Conservation (phyloP, 768 basidiomycete genomes). For the Termitomyces sp. region DNA sequence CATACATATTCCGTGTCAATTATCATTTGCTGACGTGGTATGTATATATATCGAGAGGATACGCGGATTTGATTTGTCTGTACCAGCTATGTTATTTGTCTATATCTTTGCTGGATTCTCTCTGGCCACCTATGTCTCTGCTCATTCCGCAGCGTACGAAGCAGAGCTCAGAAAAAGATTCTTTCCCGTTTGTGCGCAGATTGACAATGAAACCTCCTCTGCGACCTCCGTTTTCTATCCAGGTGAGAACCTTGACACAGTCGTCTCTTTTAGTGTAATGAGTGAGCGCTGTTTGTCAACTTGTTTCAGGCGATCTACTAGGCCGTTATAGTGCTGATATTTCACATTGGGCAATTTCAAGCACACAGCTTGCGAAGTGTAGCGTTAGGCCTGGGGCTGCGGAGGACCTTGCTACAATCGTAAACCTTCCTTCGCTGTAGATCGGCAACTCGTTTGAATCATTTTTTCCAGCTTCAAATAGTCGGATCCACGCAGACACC, state of each 20-base stretch:
- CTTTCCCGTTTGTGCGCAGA: conserved; percentile 28
- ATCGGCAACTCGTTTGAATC: background rate
- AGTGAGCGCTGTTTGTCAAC: background rate
- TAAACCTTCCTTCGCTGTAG: conserved; percentile 17
- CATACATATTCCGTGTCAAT: background rate
- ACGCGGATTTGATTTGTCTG: background rate
- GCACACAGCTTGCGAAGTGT: conserved; percentile 39
- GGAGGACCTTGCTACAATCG: conserved; percentile 44
- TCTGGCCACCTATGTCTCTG: background rate
- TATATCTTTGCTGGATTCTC: background rate
- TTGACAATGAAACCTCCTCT: conserved; percentile 30
- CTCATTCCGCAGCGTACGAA: background rate
- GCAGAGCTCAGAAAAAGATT: background rate
- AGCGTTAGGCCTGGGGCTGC: conserved; percentile 54
- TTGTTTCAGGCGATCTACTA: conserved; percentile 12
- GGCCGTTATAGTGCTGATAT: conserved; percentile 35
- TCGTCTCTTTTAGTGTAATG: background rate
- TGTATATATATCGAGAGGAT: background rate
- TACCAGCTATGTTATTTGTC: background rate
- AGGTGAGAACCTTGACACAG: conserved; percentile 17
- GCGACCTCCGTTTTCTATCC: conserved; percentile 41
- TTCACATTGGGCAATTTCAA: conserved; percentile 47
- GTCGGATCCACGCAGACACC: conserved; percentile 37
- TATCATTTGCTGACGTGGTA: background rate
- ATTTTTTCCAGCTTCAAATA: conserved; percentile 35